Base-by-base conservation (phyloP, 306 rosid species). In the Pyrus pyrifolia region DNA sequence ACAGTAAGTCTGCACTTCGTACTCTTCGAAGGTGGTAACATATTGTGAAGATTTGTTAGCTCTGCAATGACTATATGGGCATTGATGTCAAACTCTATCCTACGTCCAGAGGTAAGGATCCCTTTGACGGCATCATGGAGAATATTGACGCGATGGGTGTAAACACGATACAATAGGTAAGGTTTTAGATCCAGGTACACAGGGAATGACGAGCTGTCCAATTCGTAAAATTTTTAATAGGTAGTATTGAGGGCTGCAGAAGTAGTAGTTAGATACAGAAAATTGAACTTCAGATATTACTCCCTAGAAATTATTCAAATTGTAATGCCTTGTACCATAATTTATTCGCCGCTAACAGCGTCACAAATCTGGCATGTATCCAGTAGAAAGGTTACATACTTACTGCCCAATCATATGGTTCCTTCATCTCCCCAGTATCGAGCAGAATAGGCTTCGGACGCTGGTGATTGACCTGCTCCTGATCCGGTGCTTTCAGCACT, bases 331-430 rank as follows among this genome's bases (percentile, higher is more conserved):
- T 22, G 13, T 6, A 58, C 63, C 63, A 21, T 22, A 58, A 22
- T 11, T 21, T 58, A 58, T 58, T 52, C 2, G 23, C 63, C 21
- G 12, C 30, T 22, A 58, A 22, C 30, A 58, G 63, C 30, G 11
- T 58, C 25, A 58, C 5, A n/a, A 58, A 58, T 22, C 8, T 11
- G 30, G 63, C 63, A 21, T 58, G 25, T 17, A 49, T 6, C 3
- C 8, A 49, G 21, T 49, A 49, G 17, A 49, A 49, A 49, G 33
- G 11, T 15, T 44, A 6, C 63, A 70, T 18, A 70, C 81, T 71
- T n/a, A 78, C 81, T 17, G 82, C 82, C 77, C 82, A 78, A 19
- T 63, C 82, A 71, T 78, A 71, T 35, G 82, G 77, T 29, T 78
- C 67, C 66, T 78, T 78, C 82, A 78, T 78, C 30, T 78, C 82